These are phyloP conservation scores for Ormosia emarginata DNA, from an alignment of 306 rosid species.

Conservation along the genomic window DNA sequence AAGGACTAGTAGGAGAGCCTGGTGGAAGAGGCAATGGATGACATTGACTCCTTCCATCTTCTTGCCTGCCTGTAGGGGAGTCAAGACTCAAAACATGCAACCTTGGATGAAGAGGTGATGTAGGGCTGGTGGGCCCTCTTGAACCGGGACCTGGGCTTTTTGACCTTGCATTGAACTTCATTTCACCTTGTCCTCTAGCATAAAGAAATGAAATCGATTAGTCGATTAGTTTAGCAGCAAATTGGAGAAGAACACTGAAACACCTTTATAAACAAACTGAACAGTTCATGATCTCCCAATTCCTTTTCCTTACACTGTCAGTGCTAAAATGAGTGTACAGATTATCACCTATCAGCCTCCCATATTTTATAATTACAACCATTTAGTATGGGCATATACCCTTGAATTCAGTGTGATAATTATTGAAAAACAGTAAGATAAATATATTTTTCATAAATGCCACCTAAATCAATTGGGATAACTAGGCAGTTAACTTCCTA, in stretches of 20 bases:
- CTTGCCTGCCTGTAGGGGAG: conserved; percentile 56
- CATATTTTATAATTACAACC: conserved; percentile 1
- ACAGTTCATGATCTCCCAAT: not conserved
- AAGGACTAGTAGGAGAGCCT: conserved; percentile 60
- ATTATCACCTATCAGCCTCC: conserved; percentile 6
- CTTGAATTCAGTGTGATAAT: not conserved
- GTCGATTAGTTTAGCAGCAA: conserved; percentile 11
- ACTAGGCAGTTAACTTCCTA: not conserved
- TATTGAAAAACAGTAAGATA: not conserved
- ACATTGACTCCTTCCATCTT: conserved; percentile 50
- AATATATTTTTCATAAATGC: not conserved
- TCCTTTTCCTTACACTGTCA: not conserved
- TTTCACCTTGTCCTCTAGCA: conserved; percentile 41
- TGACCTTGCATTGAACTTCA: conserved; percentile 32
- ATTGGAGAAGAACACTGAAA: conserved; percentile 2
- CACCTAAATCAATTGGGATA: not conserved
- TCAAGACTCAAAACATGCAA: conserved; percentile 40
- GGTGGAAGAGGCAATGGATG: conserved; percentile 73
- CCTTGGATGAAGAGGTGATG: conserved; percentile 61
- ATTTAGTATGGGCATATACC: not conserved
- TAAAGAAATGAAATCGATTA: conserved; percentile 12
- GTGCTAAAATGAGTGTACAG: not conserved
- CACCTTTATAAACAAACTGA: not conserved
- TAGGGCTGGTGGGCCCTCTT: conserved; percentile 67
- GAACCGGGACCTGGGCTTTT: conserved; percentile 63